Base-by-base conservation (phyloP, 257 asterid species). In the Voacanga thouarsii region DNA sequence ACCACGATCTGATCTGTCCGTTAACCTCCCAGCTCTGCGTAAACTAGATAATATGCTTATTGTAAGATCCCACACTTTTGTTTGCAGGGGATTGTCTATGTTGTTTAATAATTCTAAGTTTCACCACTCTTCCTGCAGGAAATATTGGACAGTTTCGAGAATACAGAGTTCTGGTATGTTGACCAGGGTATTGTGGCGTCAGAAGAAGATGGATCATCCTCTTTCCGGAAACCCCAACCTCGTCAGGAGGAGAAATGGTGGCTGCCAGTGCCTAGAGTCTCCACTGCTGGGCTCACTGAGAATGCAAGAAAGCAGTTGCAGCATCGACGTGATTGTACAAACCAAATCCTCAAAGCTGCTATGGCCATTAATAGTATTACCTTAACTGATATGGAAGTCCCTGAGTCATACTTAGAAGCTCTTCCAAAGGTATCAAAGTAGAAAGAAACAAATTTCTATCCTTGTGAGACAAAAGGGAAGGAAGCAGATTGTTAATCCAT, bases 271-370 rank as follows among this genome's bases (percentile, higher is more conserved):
- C 97, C 98, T 64, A 85, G 92, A 16, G 96, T 91, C 60, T 94
- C 93, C 19, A 80, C 85, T 2, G 87, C 92, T 12, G 98, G 98
- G 77, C 89, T 93, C 70, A 86, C 82, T 33, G 92, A 87, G 75
- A 82, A 84, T 66, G 79, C 94, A 75, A 87, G 97, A 83, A 93
- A 86, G 80, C 82, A 76, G 80, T 77, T 91, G 80, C 91, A 89
- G 71, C 89, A 90, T 64, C 85, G 77, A 72, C 94, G 97, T 18
- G 96, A 90, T 71, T 87, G 86, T 85, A 87, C 96, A 6, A 91
- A 86, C 86, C 98, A 93, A 84, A 91, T 93, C 71, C 92, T 90
- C 47, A 93, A 93, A 88, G 98, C 98, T 44, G 94, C 94, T 67
- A 84, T 91, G 96, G 97, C 96, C 26, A 93, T 93, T 47, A 93